These are phyloP conservation scores for Suillus bovinus DNA, from an alignment of 768 basidiomycete genomes.

Conservation along the genomic window DNA sequence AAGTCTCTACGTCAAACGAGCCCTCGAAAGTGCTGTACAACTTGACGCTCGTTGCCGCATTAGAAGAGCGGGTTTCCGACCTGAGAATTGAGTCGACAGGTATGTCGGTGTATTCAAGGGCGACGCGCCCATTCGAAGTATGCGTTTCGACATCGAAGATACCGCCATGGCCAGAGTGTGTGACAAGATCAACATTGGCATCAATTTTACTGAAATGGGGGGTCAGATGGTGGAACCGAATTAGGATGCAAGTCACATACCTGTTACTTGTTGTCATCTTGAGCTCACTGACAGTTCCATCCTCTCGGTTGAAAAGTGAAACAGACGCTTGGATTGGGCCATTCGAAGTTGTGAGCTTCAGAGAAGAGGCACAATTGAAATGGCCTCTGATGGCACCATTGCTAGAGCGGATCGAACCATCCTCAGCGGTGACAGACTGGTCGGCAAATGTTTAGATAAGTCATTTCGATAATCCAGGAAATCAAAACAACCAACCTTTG, in stretches of 20 bases:
- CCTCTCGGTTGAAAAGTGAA: conserved; percentile 32
- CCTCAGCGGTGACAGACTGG: conserved; percentile 35
- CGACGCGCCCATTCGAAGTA: conserved; percentile 32
- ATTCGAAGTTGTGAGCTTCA: conserved; percentile 42
- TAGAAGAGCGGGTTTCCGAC: conserved; percentile 31
- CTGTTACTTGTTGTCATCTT: conserved; percentile 41
- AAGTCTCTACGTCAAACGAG: conserved; percentile 33
- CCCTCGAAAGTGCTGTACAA: conserved; percentile 46
- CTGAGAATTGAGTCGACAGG: conserved; percentile 39
- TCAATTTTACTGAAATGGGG: conserved; percentile 32
- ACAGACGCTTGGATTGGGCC: conserved; percentile 40
- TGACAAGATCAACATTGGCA: conserved; percentile 33
- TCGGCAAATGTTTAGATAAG: conserved; percentile 7
- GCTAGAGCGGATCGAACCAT: conserved; percentile 34
- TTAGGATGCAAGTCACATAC: conserved; percentile 18
- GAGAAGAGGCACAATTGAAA: conserved; percentile 37
- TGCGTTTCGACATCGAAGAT: conserved; percentile 33
- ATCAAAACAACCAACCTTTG: conserved; percentile 29
- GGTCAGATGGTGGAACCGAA: conserved; percentile 1
- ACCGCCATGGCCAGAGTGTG: conserved; percentile 30
- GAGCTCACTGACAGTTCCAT: conserved; percentile 29
- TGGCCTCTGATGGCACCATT: conserved; percentile 49
- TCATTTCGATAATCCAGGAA: neutral
- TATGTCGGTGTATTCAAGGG: conserved; percentile 26
- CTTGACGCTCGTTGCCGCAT: conserved; percentile 23